Conservation (phyloP, 2,329 filamentous ascomycete genomes). For the Penicillium sp. region DNA sequence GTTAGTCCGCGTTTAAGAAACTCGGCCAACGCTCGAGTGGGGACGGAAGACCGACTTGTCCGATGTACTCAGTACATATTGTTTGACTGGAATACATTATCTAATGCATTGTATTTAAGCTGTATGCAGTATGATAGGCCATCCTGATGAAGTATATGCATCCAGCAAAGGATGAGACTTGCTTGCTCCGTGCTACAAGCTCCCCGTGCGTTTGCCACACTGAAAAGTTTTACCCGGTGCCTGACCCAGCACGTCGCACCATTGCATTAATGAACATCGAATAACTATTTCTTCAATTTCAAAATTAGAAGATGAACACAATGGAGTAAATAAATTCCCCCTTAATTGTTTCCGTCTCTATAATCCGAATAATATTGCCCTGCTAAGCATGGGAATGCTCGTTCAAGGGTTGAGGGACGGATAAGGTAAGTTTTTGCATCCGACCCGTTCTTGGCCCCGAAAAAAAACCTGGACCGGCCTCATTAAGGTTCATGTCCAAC, state of each 20-base stretch:
- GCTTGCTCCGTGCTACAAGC: no score
- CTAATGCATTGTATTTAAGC: neutral
- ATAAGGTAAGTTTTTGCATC: conserved; percentile 1
- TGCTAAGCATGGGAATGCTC: neutral
- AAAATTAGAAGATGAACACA: no score
- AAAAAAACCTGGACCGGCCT: conserved; percentile 9
- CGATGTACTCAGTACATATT: neutral
- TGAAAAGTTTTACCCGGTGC: neutral
- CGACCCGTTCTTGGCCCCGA: neutral
- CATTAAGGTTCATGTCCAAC: neutral
- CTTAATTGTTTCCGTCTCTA: neutral
- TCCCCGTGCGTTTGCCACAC: neutral
- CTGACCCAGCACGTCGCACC: neutral
- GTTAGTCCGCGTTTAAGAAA: conserved; percentile 12
- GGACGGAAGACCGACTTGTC: neutral
- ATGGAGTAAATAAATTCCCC: neutral
- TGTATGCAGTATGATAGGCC: no score
- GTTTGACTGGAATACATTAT: neutral
- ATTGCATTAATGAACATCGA: no score
- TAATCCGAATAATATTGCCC: neutral
- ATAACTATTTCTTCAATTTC: no score
- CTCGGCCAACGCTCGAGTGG: neutral
- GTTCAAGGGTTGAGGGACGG: neutral
- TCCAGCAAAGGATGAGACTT: no score
- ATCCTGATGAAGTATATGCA: no score